Evolutionary conservation across 2,329 filamentous ascomycete species (phyloP).

Genomic region (Cytospora leucostoma): DNA sequence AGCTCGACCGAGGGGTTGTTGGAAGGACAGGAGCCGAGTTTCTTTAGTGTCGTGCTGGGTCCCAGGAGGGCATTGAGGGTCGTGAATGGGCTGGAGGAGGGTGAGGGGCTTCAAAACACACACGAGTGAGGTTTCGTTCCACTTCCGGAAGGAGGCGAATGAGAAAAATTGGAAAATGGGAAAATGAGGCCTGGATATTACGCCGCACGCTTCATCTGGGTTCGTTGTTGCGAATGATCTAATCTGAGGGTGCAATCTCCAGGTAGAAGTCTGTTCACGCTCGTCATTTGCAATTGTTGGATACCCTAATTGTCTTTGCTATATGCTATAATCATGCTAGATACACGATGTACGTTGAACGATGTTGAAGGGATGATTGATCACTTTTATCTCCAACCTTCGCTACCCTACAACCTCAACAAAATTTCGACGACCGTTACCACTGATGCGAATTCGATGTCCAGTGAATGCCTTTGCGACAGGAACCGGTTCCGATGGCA

Average conservation of each 20-base stretch:
- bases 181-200: background rate
- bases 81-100: slow-evolving; percentile 50
- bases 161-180: background rate
- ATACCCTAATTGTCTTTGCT: slow-evolving; percentile 13
- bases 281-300: background rate
- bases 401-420: background rate
- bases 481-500: background rate
- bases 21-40: slow-evolving; percentile 58
- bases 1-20: slow-evolving; percentile 41
- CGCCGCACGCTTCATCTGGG: background rate
- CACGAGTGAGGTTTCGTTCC: background rate
- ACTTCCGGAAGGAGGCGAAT: background rate
- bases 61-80: slow-evolving; percentile 65
- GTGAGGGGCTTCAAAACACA: slow-evolving; percentile 20
- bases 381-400: background rate
- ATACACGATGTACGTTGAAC: background rate
- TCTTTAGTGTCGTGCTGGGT: slow-evolving; percentile 64
- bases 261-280: background rate
- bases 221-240: background rate
- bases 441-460: background rate
- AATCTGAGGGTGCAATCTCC: background rate
- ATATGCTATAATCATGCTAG: slow-evolving; percentile 4
- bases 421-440: background rate
- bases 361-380: background rate
- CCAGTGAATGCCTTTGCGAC: background rate